A percentile compares a stretch with the other conserved stretches of the same genome.
Evolutionary conservation across 2,329 filamentous ascomycete species (phyloP).

Genomic region (Verticillium nubilum): DNA sequence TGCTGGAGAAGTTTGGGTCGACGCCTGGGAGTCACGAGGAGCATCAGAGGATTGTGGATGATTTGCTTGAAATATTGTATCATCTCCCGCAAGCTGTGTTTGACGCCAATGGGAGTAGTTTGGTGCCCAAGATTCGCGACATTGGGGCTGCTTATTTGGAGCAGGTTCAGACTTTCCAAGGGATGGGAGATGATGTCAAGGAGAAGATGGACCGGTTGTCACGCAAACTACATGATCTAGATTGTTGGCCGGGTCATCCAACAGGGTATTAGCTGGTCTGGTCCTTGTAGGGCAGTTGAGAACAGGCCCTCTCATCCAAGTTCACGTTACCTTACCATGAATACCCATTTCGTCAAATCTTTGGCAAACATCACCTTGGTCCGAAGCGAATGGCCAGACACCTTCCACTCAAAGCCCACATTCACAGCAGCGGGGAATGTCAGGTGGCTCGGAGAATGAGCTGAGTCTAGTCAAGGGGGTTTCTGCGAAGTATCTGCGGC

Average conservation of each 20-base stretch:
- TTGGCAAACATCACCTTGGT: no score
- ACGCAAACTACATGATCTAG: constrained; percentile 23
- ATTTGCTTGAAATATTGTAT: constrained; percentile 27
- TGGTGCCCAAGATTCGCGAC: constrained; percentile 30
- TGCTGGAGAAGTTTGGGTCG: constrained; percentile 24
- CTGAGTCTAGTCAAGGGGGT: background rate
- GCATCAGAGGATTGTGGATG: constrained; percentile 26
- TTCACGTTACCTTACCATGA: no score
- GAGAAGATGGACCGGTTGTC: constrained; percentile 21
- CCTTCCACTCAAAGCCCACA: background rate
- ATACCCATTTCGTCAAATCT: no score
- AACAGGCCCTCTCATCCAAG: no score
- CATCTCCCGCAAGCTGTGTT: constrained; percentile 25
- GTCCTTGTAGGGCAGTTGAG: no score
- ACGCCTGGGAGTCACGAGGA: constrained; percentile 10
- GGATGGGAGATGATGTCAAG: constrained; percentile 5
- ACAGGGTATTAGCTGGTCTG: background rate
- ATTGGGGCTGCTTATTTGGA: constrained; percentile 28
- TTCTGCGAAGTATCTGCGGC: constrained; percentile 1
- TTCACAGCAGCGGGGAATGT: background rate
- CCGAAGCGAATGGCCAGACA: no score
- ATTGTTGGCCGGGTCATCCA: constrained; percentile 20
- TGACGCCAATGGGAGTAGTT: constrained; percentile 24
- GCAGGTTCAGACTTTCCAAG: constrained; percentile 6
- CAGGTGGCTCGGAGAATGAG: background rate